Evolutionary conservation across 2,329 filamentous ascomycete species (phyloP).

Genomic region (Paramyrothecium roridum): DNA sequence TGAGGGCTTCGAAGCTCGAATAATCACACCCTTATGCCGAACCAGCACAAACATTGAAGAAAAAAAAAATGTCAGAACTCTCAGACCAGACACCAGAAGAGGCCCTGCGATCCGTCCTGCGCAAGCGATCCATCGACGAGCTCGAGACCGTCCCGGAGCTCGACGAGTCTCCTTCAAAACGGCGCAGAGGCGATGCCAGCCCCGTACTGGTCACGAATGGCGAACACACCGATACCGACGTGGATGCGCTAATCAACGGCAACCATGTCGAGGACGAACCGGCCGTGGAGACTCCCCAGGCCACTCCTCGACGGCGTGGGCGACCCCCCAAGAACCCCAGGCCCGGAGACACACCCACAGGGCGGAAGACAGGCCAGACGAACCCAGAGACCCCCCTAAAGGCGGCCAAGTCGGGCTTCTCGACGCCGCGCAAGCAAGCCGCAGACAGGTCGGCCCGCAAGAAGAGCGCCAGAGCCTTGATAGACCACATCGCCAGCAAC

Average conservation of each 20-base stretch:
- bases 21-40: too few species aligned
- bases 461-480: constrained; percentile 76
- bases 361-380: constrained; percentile 28
- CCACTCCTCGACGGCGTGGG: constrained; percentile 31
- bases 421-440: constrained; percentile 64
- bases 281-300: constrained; percentile 22
- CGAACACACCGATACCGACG: not conserved
- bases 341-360: constrained; percentile 31
- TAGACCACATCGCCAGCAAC: constrained; percentile 66
- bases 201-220: constrained; percentile 4
- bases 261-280: constrained; percentile 16
- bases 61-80: constrained; percentile 14
- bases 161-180: constrained; percentile 27
- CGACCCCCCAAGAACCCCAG: constrained; percentile 27
- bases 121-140: constrained; percentile 21
- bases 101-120: constrained; percentile 11
- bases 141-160: constrained; percentile 20
- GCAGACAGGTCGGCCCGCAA: constrained; percentile 82
- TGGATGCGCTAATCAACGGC: constrained; percentile 1
- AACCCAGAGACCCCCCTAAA: constrained; percentile 37
- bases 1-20: too few species aligned
- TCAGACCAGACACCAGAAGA: constrained; percentile 9
- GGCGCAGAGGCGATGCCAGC: constrained; percentile 19
- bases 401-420: constrained; percentile 24
- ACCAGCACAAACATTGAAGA: constrained; percentile 11